Conservation (phyloP, 805 yeast species). For the Candida broadrunensis region DNA sequence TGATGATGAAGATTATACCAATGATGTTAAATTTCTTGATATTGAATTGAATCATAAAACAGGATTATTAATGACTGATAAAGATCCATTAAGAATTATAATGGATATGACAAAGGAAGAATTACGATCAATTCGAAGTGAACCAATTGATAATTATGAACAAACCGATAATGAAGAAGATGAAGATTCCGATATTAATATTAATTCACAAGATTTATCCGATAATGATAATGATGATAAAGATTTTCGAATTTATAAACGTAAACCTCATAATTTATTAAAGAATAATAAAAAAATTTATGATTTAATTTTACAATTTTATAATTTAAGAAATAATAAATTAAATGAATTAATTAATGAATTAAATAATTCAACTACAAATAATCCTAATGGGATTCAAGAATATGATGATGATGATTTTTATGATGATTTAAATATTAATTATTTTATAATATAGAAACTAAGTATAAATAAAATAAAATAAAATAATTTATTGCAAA, state of each 20-base stretch:
- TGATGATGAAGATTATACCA: background rate
- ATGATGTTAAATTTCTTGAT: background rate
- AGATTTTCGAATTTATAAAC: background rate
- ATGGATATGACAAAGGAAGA: background rate
- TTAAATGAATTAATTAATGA: constrained; percentile 6
- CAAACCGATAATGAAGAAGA: background rate
- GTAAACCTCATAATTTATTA: background rate
- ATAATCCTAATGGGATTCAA: background rate
- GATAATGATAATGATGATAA: background rate
- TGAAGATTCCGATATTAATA: background rate
- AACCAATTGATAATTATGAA: no score
- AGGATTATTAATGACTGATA: constrained; percentile 4
- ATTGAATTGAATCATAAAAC: constrained; percentile 3
- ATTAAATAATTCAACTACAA: background rate
- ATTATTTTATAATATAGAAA: constrained; percentile 1
- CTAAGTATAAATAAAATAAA: no score
- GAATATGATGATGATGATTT: constrained; percentile 1
- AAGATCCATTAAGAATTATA: constrained; percentile 3
- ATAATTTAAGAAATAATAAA: constrained; percentile 3
- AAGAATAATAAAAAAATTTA: background rate
- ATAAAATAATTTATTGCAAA: no score
- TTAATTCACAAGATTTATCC: constrained; percentile 1
- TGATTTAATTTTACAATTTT: background rate
- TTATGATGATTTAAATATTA: constrained; percentile 8
- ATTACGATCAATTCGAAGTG: constrained; percentile 2